These are phyloP conservation scores for Daphne laureola DNA, from an alignment of 441 rosid genomes.

Conservation along the genomic window DNA sequence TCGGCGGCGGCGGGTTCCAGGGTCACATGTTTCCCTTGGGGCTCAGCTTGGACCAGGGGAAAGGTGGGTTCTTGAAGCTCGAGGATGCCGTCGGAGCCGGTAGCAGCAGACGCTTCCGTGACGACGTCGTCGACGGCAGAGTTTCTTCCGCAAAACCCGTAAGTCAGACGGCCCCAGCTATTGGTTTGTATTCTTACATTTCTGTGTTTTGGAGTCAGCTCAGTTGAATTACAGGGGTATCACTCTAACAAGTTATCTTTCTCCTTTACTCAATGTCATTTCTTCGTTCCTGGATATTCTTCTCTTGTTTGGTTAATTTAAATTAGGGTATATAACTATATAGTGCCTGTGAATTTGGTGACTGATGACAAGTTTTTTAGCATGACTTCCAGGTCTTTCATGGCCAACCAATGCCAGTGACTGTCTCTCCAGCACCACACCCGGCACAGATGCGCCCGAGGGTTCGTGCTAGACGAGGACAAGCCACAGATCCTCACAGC, in stretches of 20 bases:
- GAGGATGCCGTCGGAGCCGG: slow-evolving; percentile 70
- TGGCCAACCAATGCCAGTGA: slow-evolving; percentile 72
- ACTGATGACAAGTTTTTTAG: neutral
- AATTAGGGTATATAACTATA: too few species aligned
- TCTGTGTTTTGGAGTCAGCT: too few species aligned
- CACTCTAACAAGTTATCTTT: too few species aligned
- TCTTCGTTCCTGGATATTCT: neutral
- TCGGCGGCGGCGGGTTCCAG: slow-evolving; percentile 55
- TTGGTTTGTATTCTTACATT: too few species aligned
- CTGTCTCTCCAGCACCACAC: slow-evolving; percentile 71
- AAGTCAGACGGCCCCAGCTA: slow-evolving; percentile 17
- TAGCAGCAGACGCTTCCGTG: slow-evolving; percentile 65
- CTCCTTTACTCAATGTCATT: neutral
- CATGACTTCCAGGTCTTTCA: slow-evolving; percentile 62
- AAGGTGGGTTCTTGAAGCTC: slow-evolving; percentile 67
- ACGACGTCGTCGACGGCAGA: slow-evolving; percentile 58
- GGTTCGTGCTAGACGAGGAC: slow-evolving; percentile 98
- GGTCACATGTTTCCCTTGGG: slow-evolving; percentile 73
- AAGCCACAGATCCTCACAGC: slow-evolving; percentile 99
- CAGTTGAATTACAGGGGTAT: too few species aligned
- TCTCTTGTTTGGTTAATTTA: too few species aligned
- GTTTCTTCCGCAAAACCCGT: slow-evolving; percentile 60
- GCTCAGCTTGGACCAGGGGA: slow-evolving; percentile 87
- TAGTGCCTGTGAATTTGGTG: neutral
- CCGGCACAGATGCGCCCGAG: slow-evolving; percentile 92